phyloP scores from a whole-genome alignment of 1,284 basidiomycete genomes.

The Rhodofomes roseus region DNA sequence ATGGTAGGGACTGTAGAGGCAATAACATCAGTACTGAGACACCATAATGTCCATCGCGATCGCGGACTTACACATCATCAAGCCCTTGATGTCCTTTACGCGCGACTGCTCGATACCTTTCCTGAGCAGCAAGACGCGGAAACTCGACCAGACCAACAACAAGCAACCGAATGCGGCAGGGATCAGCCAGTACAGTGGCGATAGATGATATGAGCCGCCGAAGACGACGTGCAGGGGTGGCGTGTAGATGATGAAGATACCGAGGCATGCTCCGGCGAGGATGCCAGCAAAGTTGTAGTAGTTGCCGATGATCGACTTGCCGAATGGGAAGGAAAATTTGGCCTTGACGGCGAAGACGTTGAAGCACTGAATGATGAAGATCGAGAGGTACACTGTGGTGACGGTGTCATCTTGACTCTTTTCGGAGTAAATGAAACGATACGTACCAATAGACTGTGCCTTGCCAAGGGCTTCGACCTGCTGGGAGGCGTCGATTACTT shows the following conservation, averaged over 20 bases:
- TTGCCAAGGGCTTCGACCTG: constrained; percentile 58
- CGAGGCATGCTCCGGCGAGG: constrained; percentile 54
- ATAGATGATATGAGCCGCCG: constrained; percentile 53
- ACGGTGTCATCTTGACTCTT: neutral
- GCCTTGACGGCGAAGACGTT: constrained; percentile 72
- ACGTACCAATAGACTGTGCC: constrained; percentile 56
- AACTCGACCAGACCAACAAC: constrained; percentile 54
- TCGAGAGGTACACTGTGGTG: constrained; percentile 50
- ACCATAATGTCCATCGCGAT: neutral
- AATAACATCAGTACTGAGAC: neutral
- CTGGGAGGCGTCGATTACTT: constrained; percentile 38
- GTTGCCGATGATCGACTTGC: constrained; percentile 51
- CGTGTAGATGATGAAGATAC: constrained; percentile 67
- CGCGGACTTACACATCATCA: constrained; percentile 62
- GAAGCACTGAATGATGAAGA: constrained; percentile 70
- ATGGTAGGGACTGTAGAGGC: constrained; percentile 53
- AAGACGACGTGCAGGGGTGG: constrained; percentile 68
- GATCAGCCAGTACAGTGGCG: constrained; percentile 67
- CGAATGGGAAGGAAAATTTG: constrained; percentile 59
- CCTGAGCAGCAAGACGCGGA: constrained; percentile 53
- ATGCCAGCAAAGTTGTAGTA: constrained; percentile 67
- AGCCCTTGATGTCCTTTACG: constrained; percentile 62
- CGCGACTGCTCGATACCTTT: constrained; percentile 50
- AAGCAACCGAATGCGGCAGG: constrained; percentile 58
- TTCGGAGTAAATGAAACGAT: neutral